Conservation (phyloP, 768 basidiomycete species). For the Gloeostereum incarnatum region DNA sequence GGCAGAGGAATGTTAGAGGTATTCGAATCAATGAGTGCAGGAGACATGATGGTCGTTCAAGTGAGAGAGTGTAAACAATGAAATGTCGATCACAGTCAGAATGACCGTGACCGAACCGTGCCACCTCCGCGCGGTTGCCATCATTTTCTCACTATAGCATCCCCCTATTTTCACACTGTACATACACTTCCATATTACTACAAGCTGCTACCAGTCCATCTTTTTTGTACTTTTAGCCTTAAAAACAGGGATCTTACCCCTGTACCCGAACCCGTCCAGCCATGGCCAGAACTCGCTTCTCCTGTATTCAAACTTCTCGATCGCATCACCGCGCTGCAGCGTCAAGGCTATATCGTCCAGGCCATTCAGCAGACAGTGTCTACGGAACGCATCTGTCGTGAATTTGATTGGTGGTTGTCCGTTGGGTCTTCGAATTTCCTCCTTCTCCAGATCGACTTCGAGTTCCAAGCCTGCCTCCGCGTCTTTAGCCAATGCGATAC, state of each 20-base stretch:
- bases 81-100: too few relatives aligned
- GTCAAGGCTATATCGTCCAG: conserved; percentile 96
- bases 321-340: conserved; percentile 66
- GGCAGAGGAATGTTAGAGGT: neutral
- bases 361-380: conserved; percentile 91
- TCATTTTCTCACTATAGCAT: neutral
- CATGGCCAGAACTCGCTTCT: conserved; percentile 84
- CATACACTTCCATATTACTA: conserved; percentile 1
- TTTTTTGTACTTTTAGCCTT: conserved; percentile 31
- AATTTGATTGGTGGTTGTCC: conserved; percentile 72
- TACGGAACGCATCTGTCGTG: conserved; percentile 80
- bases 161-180: too few relatives aligned
- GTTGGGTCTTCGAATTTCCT: conserved; percentile 66
- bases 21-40: neutral
- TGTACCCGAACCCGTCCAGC: conserved; percentile 93
- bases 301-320: conserved; percentile 71
- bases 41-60: neutral
- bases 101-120: too few relatives aligned
- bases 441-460: conserved; percentile 78
- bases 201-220: conserved; percentile 58
- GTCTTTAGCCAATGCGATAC: conserved; percentile 65
- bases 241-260: conserved; percentile 58
- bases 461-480: conserved; percentile 68
- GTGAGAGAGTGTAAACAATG: too few relatives aligned
- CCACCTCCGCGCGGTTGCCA: too few relatives aligned